Percentiles rank a stretch among this genome's conserved stretches.
Conservation (phyloP, 768 basidiomycete species). For the Lentinula guzmanii region DNA sequence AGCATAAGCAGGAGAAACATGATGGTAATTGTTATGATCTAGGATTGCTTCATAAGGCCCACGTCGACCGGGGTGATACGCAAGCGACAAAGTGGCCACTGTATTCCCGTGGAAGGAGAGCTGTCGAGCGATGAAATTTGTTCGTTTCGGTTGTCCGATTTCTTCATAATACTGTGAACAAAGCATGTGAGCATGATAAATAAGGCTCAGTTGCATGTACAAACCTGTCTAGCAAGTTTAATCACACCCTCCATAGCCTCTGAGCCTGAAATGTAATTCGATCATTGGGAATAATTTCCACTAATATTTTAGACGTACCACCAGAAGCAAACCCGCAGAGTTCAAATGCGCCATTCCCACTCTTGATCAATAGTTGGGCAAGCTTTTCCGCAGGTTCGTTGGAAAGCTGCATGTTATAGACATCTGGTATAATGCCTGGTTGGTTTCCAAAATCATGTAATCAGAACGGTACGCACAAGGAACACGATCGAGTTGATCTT, state of each 20-base stretch:
- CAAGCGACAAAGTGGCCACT: slow-evolving; percentile 60
- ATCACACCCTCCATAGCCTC: slow-evolving; percentile 89
- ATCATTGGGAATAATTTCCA: background rate
- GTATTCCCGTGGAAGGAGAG: slow-evolving; percentile 88
- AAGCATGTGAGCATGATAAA: background rate
- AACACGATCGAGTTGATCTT: slow-evolving; percentile 74
- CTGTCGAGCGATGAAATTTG: slow-evolving; percentile 72
- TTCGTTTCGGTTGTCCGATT: slow-evolving; percentile 61
- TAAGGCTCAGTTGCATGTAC: slow-evolving; percentile 6
- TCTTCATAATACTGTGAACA: slow-evolving; percentile 59
- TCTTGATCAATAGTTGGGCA: slow-evolving; percentile 58
- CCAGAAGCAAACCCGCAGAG: slow-evolving; percentile 69
- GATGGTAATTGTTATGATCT: slow-evolving; percentile 64
- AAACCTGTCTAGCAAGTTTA: slow-evolving; percentile 74
- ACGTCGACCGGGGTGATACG: slow-evolving; percentile 61
- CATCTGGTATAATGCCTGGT: slow-evolving; percentile 42
- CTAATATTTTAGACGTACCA: slow-evolving; percentile 30
- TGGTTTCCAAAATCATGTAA: background rate
- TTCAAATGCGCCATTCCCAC: slow-evolving; percentile 69
- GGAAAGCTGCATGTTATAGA: slow-evolving; percentile 82
- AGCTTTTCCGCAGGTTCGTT: slow-evolving; percentile 79
- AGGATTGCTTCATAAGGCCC: slow-evolving; percentile 63
- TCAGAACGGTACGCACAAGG: slow-evolving; percentile 46
- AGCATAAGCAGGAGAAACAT: slow-evolving; percentile 84
- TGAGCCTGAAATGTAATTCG: slow-evolving; percentile 43